Evolutionary conservation across 1,284 basidiomycete species (phyloP).

Genomic region (Ganoderma multipileum): DNA sequence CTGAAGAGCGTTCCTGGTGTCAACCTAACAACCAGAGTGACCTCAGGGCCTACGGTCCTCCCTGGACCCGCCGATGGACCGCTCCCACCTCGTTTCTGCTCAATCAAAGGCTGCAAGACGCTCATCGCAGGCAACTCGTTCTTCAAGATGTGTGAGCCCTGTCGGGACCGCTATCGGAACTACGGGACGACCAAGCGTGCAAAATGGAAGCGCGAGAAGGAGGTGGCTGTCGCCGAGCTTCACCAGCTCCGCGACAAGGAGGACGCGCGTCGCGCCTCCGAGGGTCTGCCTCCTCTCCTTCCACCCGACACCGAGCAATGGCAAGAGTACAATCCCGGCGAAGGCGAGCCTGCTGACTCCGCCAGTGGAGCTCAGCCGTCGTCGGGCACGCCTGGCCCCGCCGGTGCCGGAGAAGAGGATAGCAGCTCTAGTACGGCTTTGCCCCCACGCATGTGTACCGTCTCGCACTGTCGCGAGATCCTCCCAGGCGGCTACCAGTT

Average conservation of each 20-base stretch:
- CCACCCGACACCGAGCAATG: slow-evolving; percentile 24
- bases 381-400: not conserved
- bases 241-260: slow-evolving; percentile 46
- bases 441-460: slow-evolving; percentile 58
- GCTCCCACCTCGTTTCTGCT: slow-evolving; percentile 49
- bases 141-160: slow-evolving; percentile 63
- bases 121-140: slow-evolving; percentile 48
- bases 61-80: slow-evolving; percentile 23
- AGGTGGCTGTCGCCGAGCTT: slow-evolving; percentile 50
- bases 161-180: slow-evolving; percentile 54
- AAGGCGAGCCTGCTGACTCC: not conserved
- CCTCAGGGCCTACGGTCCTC: slow-evolving; percentile 28
- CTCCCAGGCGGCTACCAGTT: slow-evolving; percentile 54
- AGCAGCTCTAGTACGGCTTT: slow-evolving; percentile 11
- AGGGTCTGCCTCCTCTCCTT: slow-evolving; percentile 41
- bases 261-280: slow-evolving; percentile 45
- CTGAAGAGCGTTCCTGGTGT: slow-evolving; percentile 25
- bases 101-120: slow-evolving; percentile 61
- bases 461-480: slow-evolving; percentile 61
- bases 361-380: not conserved
- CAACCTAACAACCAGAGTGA: slow-evolving; percentile 26
- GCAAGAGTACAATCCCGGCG: slow-evolving; percentile 17
- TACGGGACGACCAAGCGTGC: slow-evolving; percentile 62
- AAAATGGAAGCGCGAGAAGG: slow-evolving; percentile 58
- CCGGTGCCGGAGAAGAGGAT: not conserved